Evolutionary conservation across 2,329 filamentous ascomycete genomes (phyloP), one percentile per base, ranked within the genome.

Genomic region (Nemania bipapillata): DNA sequence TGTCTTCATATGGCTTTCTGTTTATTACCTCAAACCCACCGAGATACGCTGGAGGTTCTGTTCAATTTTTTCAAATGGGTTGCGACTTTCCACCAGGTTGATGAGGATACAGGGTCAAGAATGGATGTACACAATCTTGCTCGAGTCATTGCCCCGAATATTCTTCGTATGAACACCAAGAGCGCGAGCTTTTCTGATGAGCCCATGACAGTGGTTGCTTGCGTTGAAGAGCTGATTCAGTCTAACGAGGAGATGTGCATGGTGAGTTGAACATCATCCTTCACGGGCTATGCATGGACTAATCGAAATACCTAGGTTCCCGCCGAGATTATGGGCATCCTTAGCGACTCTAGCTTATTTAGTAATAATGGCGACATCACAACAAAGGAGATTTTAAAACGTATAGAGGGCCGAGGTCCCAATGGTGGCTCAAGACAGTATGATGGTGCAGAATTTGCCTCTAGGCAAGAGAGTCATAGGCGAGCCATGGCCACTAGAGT

Each of bases 91-190:
- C 95, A 96, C 70, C 94, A 97, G 77, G 90, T 99, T 15, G 96
- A 99, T 75, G 96, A 99, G 77, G 96, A 99, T 79, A 92, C 92
- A 24, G 96, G 96, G 28, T 97, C 95, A 74, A 97, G 98, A 85
- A 99, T 99, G 96, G 96, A 99, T 79, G 92, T 97, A 61, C 94
- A 97, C 83, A 99, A 99, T 77, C 87, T 99, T 71, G 93, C 96
- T 3, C 98, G 96, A 2, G 96, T 99, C 71, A 97, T 99, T 80
- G 94, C 95, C 4, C 96, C 96, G 0, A 99, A 99, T 76, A 93
- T 99, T 70, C 86, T 97, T 12, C 94, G 92, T 74, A 92, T 91
- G 72, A 85, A 84, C 73, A 82, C 87, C 49, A 91, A 90, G 78
- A 86, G 85, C 56, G 85, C 87, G 6, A 88, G 87, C 50, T 87